Conservation (phyloP, 495 filamentous ascomycete genomes). For the Penicillium roqueforti region DNA sequence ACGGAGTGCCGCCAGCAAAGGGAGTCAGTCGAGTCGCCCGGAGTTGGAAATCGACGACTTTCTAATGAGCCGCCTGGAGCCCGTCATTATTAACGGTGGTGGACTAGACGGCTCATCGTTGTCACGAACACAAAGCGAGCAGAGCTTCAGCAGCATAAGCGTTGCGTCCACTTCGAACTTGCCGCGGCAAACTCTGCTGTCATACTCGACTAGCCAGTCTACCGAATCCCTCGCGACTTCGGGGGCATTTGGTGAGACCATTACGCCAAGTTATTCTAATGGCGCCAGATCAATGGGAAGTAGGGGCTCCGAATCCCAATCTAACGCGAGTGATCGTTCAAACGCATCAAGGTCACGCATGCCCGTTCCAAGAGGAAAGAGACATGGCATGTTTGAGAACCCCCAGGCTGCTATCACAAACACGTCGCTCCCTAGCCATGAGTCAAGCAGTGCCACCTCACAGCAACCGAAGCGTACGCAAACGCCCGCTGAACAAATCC, state of each 20-base stretch:
- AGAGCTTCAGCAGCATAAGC: conserved; percentile 53
- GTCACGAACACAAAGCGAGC: conserved; percentile 58
- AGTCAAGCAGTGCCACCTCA: conserved; percentile 19
- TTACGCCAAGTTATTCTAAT: conserved; percentile 10
- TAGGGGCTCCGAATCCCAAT: conserved; percentile 7
- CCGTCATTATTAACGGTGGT: conserved; percentile 81
- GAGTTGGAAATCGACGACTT: conserved; percentile 62
- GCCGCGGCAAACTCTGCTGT: conserved; percentile 15
- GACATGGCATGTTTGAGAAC: conserved; percentile 20
- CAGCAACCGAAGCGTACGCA: conserved; percentile 12
- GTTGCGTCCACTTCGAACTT: conserved; percentile 41
- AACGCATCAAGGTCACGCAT: conserved; percentile 16
- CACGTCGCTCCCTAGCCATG: conserved; percentile 29
- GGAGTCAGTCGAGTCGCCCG: conserved; percentile 47
- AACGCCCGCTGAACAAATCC: conserved; percentile 9
- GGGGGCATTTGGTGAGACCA: conserved; percentile 16
- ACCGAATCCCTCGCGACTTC: conserved; percentile 36
- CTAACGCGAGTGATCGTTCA: neutral
- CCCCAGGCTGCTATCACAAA: conserved; percentile 22
- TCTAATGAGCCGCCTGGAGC: conserved; percentile 72
- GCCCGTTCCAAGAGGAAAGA: conserved; percentile 20
- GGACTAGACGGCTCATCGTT: conserved; percentile 50
- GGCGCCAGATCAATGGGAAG: conserved; percentile 2
- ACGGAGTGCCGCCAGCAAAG: conserved; percentile 48
- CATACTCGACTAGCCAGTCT: conserved; percentile 27